A percentile compares a stretch with the other conserved stretches of the same genome.
phyloP scores from a whole-genome alignment of 345 rosid genomes.

The Eucalyptus microcorys region DNA sequence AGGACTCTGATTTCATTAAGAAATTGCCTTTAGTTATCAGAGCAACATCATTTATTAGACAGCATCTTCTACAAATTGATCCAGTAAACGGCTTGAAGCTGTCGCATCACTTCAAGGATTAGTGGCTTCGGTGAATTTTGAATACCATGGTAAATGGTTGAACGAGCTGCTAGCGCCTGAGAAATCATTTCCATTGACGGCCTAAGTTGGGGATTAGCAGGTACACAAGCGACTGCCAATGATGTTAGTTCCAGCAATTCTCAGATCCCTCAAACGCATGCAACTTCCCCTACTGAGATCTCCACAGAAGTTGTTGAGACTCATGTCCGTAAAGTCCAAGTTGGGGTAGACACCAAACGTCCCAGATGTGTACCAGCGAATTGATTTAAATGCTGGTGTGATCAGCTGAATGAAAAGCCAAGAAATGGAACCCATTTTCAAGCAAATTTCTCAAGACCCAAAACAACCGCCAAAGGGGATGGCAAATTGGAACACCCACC shows the following conservation, averaged over 20 bases:
- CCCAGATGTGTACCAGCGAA: not conserved
- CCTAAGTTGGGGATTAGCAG: not conserved
- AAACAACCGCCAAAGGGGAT: not conserved
- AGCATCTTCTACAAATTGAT: not conserved
- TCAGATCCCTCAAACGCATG: not conserved
- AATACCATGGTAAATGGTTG: not conserved
- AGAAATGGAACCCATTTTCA: not conserved
- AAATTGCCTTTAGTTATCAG: not conserved
- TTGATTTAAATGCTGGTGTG: too few relatives aligned
- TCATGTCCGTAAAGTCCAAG: not conserved
- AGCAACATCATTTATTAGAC: not conserved
- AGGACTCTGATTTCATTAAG: not conserved
- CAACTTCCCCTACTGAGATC: not conserved
- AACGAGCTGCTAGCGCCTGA: too few relatives aligned
- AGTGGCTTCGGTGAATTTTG: not conserved
- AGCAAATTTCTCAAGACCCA: not conserved
- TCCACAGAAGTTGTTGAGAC: constrained; percentile 4
- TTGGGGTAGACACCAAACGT: not conserved
- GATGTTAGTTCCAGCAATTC: not conserved
- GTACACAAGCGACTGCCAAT: not conserved
- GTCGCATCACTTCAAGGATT: not conserved
- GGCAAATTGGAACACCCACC: not conserved
- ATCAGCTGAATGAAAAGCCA: not conserved
- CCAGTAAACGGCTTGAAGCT: not conserved
- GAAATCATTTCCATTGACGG: not conserved